Evolutionary conservation across 1,284 basidiomycete species (phyloP).

Genomic region (Vanrija pseudolonga): DNA sequence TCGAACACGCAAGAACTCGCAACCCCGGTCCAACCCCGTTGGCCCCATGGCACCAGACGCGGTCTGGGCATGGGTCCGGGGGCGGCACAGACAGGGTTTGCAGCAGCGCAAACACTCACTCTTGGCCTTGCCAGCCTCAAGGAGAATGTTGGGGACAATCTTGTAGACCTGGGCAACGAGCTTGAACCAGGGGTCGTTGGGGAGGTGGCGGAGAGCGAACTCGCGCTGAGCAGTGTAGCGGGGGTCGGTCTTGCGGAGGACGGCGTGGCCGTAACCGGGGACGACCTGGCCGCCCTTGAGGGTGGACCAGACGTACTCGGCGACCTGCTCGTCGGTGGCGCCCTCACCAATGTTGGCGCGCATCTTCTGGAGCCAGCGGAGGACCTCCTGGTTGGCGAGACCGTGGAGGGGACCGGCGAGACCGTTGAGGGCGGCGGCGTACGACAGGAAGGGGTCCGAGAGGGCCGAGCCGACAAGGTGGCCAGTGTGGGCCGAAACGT

Average conservation of each 20-base stretch:
- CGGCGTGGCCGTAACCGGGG: conserved; percentile 94
- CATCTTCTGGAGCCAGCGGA: conserved; percentile 85
- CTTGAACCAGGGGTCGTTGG: conserved; percentile 82
- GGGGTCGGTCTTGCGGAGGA: conserved; percentile 94
- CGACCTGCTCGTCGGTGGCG: conserved; percentile 77
- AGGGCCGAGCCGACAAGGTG: conserved; percentile 97
- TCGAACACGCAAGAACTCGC: too few relatives aligned
- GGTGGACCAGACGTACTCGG: conserved; percentile 89
- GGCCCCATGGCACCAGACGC: background rate
- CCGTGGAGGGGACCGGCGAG: conserved; percentile 92
- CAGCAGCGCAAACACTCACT: conserved; percentile 50
- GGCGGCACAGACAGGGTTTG: too few relatives aligned
- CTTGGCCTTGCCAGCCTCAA: conserved; percentile 92
- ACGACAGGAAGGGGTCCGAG: conserved; percentile 96
- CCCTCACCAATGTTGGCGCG: conserved; percentile 75
- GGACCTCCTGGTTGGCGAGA: conserved; percentile 93
- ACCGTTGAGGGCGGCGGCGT: conserved; percentile 89
- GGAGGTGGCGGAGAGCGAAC: conserved; percentile 85
- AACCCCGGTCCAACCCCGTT: too few relatives aligned
- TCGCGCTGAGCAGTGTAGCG: conserved; percentile 94
- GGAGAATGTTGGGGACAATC: conserved; percentile 86
- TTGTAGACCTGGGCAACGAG: conserved; percentile 90
- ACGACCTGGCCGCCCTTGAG: conserved; percentile 88
- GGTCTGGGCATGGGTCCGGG: background rate
- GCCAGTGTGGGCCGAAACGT: conserved; percentile 94